phyloP scores from a whole-genome alignment of 2,329 filamentous ascomycete species.

The Diplodia sapinea region DNA sequence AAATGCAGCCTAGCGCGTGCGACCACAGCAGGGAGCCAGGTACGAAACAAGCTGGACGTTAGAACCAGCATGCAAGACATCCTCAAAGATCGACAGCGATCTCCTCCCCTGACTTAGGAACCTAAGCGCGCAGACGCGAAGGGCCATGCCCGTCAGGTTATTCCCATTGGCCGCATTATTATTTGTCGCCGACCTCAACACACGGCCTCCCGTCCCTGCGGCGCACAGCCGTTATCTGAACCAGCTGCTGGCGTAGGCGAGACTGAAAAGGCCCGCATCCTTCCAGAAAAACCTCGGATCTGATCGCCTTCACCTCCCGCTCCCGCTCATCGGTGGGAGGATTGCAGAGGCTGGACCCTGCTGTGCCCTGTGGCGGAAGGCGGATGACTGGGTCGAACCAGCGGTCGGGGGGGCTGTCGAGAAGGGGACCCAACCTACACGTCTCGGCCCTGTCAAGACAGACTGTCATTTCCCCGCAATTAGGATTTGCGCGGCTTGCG shows the following conservation, averaged over 20 bases:
- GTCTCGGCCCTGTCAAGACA: background rate
- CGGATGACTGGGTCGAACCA: background rate
- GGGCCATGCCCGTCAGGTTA: background rate
- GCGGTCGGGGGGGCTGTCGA: background rate
- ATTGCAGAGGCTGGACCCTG: background rate
- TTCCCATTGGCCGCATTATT: background rate
- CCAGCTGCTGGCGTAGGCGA: background rate
- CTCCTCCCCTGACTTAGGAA: background rate
- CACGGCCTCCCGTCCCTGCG: background rate
- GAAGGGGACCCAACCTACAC: background rate
- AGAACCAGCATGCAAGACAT: slow-evolving; percentile 19
- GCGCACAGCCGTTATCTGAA: background rate
- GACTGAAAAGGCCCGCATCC: background rate
- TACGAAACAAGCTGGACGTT: slow-evolving; percentile 2
- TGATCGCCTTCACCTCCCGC: background rate
- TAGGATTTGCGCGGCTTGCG: background rate
- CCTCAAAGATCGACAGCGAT: slow-evolving; percentile 17
- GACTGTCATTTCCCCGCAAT: slow-evolving; percentile 1
- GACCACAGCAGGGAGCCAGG: slow-evolving; percentile 8
- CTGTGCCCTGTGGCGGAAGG: background rate
- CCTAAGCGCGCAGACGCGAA: background rate
- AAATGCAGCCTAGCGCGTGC: background rate
- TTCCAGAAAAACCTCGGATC: background rate
- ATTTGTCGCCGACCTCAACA: background rate
- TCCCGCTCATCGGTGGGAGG: background rate